A percentile compares a stretch with the other conserved stretches of the same genome.
Conservation (phyloP, 495 filamentous ascomycete genomes). For the Aspergillus hancockii region DNA sequence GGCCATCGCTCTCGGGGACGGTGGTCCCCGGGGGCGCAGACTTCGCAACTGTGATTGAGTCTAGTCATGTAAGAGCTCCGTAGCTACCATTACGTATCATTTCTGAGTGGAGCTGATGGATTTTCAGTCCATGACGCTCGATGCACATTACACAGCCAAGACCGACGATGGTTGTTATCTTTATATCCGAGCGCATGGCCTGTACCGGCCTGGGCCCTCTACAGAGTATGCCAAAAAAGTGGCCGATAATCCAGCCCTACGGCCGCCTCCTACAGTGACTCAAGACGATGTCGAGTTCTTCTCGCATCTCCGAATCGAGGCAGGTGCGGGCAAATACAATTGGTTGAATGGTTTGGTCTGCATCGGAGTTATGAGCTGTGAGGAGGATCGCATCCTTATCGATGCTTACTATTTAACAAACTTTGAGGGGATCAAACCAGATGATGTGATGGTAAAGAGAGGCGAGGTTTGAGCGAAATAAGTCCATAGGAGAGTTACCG, state of each 20-base stretch:
- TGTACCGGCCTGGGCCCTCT: conserved; percentile 35
- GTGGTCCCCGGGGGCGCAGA: conserved; percentile 32
- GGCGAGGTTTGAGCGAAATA: too few species aligned
- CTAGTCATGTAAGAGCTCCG: conserved; percentile 27
- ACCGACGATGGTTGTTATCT: conserved; percentile 29
- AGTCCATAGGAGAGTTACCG: not conserved
- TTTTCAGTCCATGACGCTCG: conserved; percentile 33
- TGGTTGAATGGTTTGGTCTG: conserved; percentile 38
- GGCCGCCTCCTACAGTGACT: conserved; percentile 23
- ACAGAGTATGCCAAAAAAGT: conserved; percentile 31
- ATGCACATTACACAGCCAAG: conserved; percentile 33
- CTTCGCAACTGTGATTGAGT: conserved; percentile 34
- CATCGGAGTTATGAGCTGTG: conserved; percentile 35
- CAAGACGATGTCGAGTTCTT: conserved; percentile 38
- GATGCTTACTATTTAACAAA: conserved; percentile 40
- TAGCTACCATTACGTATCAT: not conserved
- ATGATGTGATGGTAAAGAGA: conserved; percentile 22
- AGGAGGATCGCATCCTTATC: conserved; percentile 32
- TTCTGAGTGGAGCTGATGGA: not conserved
- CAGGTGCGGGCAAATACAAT: conserved; percentile 32
- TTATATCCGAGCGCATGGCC: conserved; percentile 34
- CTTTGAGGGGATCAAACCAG: conserved; percentile 30
- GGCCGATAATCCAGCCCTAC: conserved; percentile 16
- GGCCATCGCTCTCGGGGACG: conserved; percentile 25
- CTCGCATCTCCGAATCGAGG: conserved; percentile 32